phyloP scores from a whole-genome alignment of 495 filamentous ascomycete genomes.

The Polyplosphaeria fusca region DNA sequence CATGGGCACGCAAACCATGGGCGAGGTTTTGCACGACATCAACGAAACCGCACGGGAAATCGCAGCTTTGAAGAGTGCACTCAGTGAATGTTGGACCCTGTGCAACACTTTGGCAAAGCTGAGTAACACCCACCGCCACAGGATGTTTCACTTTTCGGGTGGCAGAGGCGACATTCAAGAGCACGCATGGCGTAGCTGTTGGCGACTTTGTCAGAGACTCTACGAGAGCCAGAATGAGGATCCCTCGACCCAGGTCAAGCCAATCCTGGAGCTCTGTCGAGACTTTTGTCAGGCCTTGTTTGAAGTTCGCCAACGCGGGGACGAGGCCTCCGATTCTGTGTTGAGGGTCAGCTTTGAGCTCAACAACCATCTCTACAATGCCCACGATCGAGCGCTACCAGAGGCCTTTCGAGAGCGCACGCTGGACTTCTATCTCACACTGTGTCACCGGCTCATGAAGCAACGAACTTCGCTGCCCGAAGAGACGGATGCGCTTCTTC shows the following conservation, averaged over 20 bases:
- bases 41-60: slow-evolving; percentile 62
- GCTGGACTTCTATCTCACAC: slow-evolving; percentile 87
- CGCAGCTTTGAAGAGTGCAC: slow-evolving; percentile 66
- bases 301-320: slow-evolving; percentile 70
- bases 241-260: slow-evolving; percentile 66
- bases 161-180: slow-evolving; percentile 72
- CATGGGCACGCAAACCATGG: slow-evolving; percentile 33
- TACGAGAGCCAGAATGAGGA: slow-evolving; percentile 76
- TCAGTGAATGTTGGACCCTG: slow-evolving; percentile 89
- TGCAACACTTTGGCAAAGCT: slow-evolving; percentile 86
- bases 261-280: slow-evolving; percentile 79
- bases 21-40: slow-evolving; percentile 38
- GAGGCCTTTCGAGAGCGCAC: slow-evolving; percentile 87
- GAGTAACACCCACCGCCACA: slow-evolving; percentile 77
- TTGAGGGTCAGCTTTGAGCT: slow-evolving; percentile 88
- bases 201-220: slow-evolving; percentile 82
- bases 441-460: slow-evolving; percentile 93
- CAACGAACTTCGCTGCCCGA: slow-evolving; percentile 72
- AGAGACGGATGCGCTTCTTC: slow-evolving; percentile 77
- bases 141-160: slow-evolving; percentile 63
- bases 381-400: slow-evolving; percentile 78
- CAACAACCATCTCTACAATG: slow-evolving; percentile 92
- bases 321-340: slow-evolving; percentile 78
- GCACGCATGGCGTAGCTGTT: slow-evolving; percentile 86
- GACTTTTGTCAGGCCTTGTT: slow-evolving; percentile 91